phyloP scores from a whole-genome alignment of 2,329 filamentous ascomycete species.

The Calonectria crousiana region DNA sequence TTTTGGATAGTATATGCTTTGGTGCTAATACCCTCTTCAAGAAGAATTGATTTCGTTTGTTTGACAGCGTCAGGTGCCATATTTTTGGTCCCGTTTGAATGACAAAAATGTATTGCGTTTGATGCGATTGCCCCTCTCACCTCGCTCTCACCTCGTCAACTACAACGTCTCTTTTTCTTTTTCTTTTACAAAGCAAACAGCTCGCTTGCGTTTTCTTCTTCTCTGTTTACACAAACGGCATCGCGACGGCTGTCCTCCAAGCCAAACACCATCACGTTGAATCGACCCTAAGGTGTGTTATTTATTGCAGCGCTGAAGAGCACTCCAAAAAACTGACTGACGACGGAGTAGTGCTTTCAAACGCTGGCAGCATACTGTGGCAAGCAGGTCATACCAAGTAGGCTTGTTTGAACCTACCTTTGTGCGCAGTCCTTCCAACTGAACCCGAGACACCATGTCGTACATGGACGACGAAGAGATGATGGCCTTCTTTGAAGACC shows the following conservation, averaged over 20 bases:
- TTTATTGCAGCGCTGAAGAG: no score
- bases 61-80: background rate
- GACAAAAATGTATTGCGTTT: background rate
- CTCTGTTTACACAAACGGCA: background rate
- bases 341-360: background rate
- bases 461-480: background rate
- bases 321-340: background rate
- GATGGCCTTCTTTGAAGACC: background rate
- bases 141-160: background rate
- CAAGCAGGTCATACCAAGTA: background rate
- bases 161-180: background rate
- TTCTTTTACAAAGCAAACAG: background rate
- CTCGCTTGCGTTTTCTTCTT: background rate
- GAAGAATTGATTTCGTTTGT: conserved; percentile 4
- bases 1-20: conserved; percentile 18
- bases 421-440: background rate
- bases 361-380: background rate
- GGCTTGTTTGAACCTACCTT: background rate
- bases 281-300: background rate
- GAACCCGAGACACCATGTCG: background rate
- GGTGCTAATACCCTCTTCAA: conserved; percentile 25
- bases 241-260: background rate
- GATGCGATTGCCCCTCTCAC: background rate
- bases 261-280: background rate
- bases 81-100: background rate